A percentile compares a stretch with the other conserved stretches of the same genome.
These are phyloP conservation scores for Aspergillus oerlinghausenensis DNA, from an alignment of 2,329 filamentous ascomycete species.

Conservation along the genomic window DNA sequence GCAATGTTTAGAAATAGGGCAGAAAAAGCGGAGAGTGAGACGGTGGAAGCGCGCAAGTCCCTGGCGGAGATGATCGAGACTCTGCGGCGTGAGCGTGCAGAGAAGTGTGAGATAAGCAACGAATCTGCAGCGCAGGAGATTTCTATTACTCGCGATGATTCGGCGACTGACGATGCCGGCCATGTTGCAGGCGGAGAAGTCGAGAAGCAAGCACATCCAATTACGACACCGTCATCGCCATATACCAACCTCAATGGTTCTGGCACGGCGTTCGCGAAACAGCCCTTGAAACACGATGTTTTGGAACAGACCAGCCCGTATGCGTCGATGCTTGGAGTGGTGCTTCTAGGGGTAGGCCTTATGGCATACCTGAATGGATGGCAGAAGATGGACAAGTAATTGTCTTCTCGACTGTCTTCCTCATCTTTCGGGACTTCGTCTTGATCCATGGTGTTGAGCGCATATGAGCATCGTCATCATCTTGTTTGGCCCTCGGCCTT, in stretches of 20 bases:
- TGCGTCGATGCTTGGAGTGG: slow-evolving; percentile 76
- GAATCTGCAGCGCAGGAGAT: slow-evolving; percentile 12
- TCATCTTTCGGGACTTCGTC: slow-evolving; percentile 7
- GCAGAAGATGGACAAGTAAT: slow-evolving; percentile 55
- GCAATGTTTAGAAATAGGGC: slow-evolving; percentile 72
- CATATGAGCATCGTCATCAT: not conserved
- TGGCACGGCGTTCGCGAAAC: slow-evolving; percentile 40
- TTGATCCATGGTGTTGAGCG: slow-evolving; percentile 24
- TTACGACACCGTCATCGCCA: slow-evolving; percentile 52
- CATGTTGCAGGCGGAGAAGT: slow-evolving; percentile 11
- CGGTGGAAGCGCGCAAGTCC: slow-evolving; percentile 65
- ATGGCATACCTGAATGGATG: slow-evolving; percentile 86
- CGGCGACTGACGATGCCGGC: slow-evolving; percentile 3
- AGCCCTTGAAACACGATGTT: slow-evolving; percentile 30
- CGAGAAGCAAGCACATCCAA: slow-evolving; percentile 29
- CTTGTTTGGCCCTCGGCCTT: not conserved
- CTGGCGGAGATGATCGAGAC: slow-evolving; percentile 84
- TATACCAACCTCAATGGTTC: slow-evolving; percentile 35
- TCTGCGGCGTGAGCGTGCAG: slow-evolving; percentile 63
- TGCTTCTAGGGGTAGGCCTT: slow-evolving; percentile 72
- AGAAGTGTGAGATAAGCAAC: slow-evolving; percentile 46
- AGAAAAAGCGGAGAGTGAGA: slow-evolving; percentile 74
- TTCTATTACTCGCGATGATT: not conserved
- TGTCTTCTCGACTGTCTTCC: slow-evolving; percentile 9
- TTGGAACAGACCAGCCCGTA: slow-evolving; percentile 63